Evolutionary conservation across 805 yeast genomes (phyloP).

Genomic region (Groenewaldozyma salmanticensis): DNA sequence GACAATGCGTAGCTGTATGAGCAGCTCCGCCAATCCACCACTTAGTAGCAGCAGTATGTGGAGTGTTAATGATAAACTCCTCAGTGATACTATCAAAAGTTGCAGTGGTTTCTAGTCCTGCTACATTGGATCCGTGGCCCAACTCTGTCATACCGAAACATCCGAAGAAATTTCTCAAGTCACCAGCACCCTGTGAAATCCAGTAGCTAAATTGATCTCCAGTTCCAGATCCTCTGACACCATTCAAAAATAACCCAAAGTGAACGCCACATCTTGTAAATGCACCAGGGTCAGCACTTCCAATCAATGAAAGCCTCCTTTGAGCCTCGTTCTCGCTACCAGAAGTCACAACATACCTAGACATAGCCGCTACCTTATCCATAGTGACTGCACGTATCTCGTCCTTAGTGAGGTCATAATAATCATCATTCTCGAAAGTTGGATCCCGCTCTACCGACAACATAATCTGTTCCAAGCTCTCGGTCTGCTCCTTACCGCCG

Average conservation of each 20-base stretch:
- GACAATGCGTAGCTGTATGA: slow-evolving; percentile 80
- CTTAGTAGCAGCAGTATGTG: slow-evolving; percentile 85
- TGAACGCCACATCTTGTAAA: slow-evolving; percentile 83
- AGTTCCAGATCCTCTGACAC: slow-evolving; percentile 83
- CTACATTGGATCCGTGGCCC: slow-evolving; percentile 91
- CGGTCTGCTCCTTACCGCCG: slow-evolving; percentile 34
- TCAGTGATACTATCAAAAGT: slow-evolving; percentile 57
- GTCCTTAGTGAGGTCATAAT: slow-evolving; percentile 40
- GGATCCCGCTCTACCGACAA: slow-evolving; percentile 49
- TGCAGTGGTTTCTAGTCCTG: slow-evolving; percentile 89
- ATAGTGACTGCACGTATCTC: slow-evolving; percentile 30
- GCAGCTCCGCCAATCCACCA: slow-evolving; percentile 99
- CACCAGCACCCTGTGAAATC: slow-evolving; percentile 49
- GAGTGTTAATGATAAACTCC: slow-evolving; percentile 71
- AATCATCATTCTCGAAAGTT: slow-evolving; percentile 33
- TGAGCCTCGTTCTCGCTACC: slow-evolving; percentile 21
- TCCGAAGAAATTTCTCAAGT: slow-evolving; percentile 44
- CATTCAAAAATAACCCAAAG: slow-evolving; percentile 71
- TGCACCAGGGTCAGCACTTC: slow-evolving; percentile 56
- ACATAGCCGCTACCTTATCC: slow-evolving; percentile 24
- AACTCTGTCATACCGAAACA: slow-evolving; percentile 92
- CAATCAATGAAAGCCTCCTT: slow-evolving; percentile 20
- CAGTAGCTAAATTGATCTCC: slow-evolving; percentile 75
- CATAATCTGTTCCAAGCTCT: slow-evolving; percentile 29
- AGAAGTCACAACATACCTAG: slow-evolving; percentile 18